A percentile compares a stretch with the other conserved stretches of the same genome.
Evolutionary conservation across 2,329 filamentous ascomycete species (phyloP).

Genomic region (Bisporella sp.): DNA sequence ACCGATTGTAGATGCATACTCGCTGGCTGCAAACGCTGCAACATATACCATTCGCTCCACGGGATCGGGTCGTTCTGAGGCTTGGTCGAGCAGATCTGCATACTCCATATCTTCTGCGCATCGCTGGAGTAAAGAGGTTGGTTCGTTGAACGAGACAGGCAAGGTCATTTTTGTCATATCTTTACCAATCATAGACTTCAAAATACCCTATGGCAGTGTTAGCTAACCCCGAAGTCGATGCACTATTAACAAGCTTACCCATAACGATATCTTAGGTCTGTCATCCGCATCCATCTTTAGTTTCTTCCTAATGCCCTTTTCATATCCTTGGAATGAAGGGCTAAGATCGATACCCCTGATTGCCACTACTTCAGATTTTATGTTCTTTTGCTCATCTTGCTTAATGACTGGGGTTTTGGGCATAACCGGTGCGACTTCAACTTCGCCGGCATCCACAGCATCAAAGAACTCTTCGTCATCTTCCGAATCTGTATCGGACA

Average conservation of each 20-base stretch:
- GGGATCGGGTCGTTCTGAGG: conserved; percentile 77
- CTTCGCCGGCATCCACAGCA: conserved; percentile 86
- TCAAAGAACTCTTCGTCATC: conserved; percentile 95
- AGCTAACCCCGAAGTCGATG: conserved; percentile 10
- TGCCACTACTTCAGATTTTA: conserved; percentile 28
- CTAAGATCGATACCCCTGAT: conserved; percentile 56
- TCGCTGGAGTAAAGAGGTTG: conserved; percentile 88
- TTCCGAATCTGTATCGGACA: conserved; percentile 70
- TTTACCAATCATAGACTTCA: conserved; percentile 99
- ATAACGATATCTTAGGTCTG: conserved; percentile 87
- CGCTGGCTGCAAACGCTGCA: conserved; percentile 89
- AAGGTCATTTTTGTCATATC: conserved; percentile 99
- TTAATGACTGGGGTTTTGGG: conserved; percentile 28
- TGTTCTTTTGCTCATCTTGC: conserved; percentile 30
- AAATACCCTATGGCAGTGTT: conserved; percentile 59
- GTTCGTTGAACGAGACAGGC: conserved; percentile 97
- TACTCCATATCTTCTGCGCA: conserved; percentile 99
- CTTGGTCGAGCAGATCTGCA: conserved; percentile 81
- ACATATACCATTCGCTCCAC: conserved; percentile 92
- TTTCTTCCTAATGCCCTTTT: conserved; percentile 72
- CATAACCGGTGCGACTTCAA: conserved; percentile 69
- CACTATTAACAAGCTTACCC: conserved; percentile 54
- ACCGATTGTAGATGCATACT: conserved; percentile 94
- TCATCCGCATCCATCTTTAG: conserved; percentile 90
- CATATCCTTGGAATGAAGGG: conserved; percentile 80